Evolutionary conservation across 768 basidiomycete genomes (phyloP).

Genomic region (Glaciozyma martinii): DNA sequence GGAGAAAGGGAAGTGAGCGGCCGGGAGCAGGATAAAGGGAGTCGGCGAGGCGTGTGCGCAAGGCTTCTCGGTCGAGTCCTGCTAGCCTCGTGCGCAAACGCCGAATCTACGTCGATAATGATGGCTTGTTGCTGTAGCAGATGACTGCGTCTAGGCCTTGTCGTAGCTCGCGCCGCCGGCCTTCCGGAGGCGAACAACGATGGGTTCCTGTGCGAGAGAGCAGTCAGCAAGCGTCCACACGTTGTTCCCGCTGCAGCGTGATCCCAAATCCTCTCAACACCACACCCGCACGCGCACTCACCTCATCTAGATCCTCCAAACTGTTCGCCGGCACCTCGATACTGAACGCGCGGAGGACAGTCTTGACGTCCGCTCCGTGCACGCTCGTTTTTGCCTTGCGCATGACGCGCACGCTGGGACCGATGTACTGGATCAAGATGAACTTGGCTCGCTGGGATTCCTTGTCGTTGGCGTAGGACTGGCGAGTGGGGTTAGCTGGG

Average conservation of each 20-base stretch:
- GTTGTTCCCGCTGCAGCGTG: neutral
- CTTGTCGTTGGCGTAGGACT: constrained; percentile 70
- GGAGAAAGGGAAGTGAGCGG: no score
- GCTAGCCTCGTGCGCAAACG: no score
- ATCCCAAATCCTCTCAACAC: neutral
- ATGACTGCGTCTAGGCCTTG: constrained; percentile 4
- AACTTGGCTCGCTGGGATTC: constrained; percentile 76
- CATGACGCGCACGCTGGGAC: constrained; percentile 75
- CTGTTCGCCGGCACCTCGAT: constrained; percentile 81
- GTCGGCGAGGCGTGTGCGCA: no score
- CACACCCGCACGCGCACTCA: constrained; percentile 6
- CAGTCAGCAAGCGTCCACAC: neutral
- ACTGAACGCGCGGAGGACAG: constrained; percentile 61
- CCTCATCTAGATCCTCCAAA: constrained; percentile 66
- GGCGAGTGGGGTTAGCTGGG: neutral
- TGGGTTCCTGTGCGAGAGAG: constrained; percentile 54
- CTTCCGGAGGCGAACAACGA: constrained; percentile 71
- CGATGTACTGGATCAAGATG: constrained; percentile 51
- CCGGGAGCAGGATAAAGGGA: no score
- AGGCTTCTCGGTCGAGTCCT: no score
- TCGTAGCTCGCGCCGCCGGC: constrained; percentile 48
- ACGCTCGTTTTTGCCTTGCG: constrained; percentile 79
- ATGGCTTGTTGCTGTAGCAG: no score
- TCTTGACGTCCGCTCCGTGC: constrained; percentile 79
- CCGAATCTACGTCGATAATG: no score